Evolutionary conservation across 495 filamentous ascomycete species (phyloP), one percentile per base, ranked within the genome.

Genomic region (Trichoderma parareesei): DNA sequence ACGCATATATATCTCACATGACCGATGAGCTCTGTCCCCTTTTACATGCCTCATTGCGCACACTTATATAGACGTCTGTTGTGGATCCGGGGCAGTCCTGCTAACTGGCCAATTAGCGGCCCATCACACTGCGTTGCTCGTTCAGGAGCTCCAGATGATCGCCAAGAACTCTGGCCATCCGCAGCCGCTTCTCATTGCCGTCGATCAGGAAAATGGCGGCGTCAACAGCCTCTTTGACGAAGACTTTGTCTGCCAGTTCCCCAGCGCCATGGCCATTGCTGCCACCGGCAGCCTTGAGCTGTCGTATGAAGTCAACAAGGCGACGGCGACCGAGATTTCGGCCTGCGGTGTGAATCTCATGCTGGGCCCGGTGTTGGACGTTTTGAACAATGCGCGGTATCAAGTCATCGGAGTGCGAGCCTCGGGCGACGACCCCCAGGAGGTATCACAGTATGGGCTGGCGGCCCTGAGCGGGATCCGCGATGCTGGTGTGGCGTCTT

Each of bases 131-230:
- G 90, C 91, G 40, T 82, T 81, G 69, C 78, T 96, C 55, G 88
- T 92, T 42, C 85, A 93, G 63, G 90, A 96, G 70, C 80, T 96
- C 48, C 92, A 96, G 74, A 91, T 87, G 64, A 91, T 91, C 71
- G 92, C 92, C 37, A 88, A 89, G 71, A 81, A 93, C 78, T 89
- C 92, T 63, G 90, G 91, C 49, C 92, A 96, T 73, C 88, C 88
- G 3, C 87, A 93, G 3, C 92, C 92, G 13, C 77, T 96, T 37
- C 78, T 91, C 64, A 96, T 96, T 69, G 90, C 89, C 14, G 71
- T 96, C 43, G 92, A 96, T 71, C 92, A 96, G 70, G 92, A 96
- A 73, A 96, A 96, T 88, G 92, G 92, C 60, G 92, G 92, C 4
- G 91, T 96, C 70, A 96, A 96, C 76, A 93, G 90, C 74, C 81